Conservation (phyloP, 1,139 yeast species). For the Suhomyces bribrorum region DNA sequence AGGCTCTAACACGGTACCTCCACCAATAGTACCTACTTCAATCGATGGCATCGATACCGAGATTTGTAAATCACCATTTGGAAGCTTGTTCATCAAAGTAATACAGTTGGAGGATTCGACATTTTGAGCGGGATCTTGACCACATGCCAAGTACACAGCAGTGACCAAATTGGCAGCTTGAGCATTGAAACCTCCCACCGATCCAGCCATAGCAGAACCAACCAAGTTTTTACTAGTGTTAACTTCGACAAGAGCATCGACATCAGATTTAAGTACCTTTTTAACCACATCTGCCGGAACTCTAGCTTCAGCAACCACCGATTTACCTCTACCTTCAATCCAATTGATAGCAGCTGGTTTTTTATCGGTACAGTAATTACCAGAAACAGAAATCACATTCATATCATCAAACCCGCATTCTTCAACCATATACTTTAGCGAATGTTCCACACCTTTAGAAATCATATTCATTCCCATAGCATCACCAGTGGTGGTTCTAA, state of each 20-base stretch:
- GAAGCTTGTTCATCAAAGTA: constrained; percentile 82
- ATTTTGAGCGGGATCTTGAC: constrained; percentile 98
- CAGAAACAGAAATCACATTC: constrained; percentile 90
- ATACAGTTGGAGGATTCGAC: constrained; percentile 98
- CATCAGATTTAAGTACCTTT: constrained; percentile 86
- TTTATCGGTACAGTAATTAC: constrained; percentile 96
- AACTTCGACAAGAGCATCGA: constrained; percentile 86
- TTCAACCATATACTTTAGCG: constrained; percentile 81
- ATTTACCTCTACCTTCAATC: constrained; percentile 99
- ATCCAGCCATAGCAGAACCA: constrained; percentile 99
- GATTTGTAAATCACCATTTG: constrained; percentile 76
- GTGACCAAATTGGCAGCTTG: constrained; percentile 97
- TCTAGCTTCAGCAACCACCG: constrained; percentile 96
- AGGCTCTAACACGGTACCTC: constrained; percentile 96
- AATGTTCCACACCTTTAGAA: constrained; percentile 92
- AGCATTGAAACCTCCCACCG: constrained; percentile 97
- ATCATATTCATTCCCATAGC: constrained; percentile 99
- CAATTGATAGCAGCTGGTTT: constrained; percentile 98
- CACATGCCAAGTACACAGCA: constrained; percentile 90
- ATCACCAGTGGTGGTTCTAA: constrained; percentile 97
- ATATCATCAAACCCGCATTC: constrained; percentile 93
- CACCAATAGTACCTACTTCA: constrained; percentile 99
- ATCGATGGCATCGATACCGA: constrained; percentile 98
- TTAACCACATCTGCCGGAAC: constrained; percentile 80
- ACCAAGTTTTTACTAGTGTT: constrained; percentile 86